Evolutionary conservation across 306 rosid genomes (phyloP).

Genomic region (Fragaria vesca): DNA sequence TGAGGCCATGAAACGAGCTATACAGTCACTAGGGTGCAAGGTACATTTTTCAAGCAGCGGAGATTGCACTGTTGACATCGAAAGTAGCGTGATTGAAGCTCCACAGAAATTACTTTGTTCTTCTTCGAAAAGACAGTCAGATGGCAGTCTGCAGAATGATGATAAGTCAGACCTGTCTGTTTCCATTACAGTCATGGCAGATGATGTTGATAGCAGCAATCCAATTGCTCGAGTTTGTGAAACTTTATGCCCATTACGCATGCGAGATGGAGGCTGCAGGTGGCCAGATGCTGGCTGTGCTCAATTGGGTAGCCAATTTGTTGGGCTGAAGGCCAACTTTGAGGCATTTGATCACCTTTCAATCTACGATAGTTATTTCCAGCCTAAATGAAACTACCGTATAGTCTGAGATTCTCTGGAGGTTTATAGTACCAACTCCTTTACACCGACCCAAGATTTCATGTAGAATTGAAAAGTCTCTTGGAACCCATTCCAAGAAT

Average conservation of each 20-base stretch:
- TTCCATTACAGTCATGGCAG: slow-evolving; percentile 41
- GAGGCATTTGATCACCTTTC: slow-evolving; percentile 88
- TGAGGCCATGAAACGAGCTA: slow-evolving; percentile 75
- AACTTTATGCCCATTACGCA: slow-evolving; percentile 65
- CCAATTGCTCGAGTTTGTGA: slow-evolving; percentile 59
- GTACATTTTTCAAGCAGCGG: slow-evolving; percentile 67
- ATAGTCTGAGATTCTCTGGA: slow-evolving; percentile 7
- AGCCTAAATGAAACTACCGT: slow-evolving; percentile 38
- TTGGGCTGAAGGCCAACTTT: slow-evolving; percentile 85
- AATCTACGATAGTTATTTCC: slow-evolving; percentile 77
- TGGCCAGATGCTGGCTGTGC: slow-evolving; percentile 95
- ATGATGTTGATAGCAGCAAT: slow-evolving; percentile 38
- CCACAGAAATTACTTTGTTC: slow-evolving; percentile 30
- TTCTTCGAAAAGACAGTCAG: slow-evolving; percentile 46
- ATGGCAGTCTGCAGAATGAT: slow-evolving; percentile 30
- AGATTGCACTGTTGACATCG: slow-evolving; percentile 66
- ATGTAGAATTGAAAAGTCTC: background rate
- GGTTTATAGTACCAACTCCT: background rate
- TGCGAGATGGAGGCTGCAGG: slow-evolving; percentile 73
- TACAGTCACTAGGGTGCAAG: slow-evolving; percentile 85
- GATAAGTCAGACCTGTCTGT: slow-evolving; percentile 51
- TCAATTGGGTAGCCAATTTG: slow-evolving; percentile 77
- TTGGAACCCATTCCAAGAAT: slow-evolving; percentile 18
- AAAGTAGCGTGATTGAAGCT: slow-evolving; percentile 47
- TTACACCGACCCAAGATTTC: background rate